Evolutionary conservation across 805 yeast species (phyloP), one percentile per base, ranked within the genome.

Genomic region (Schwanniomyces pseudopolymorphus): DNA sequence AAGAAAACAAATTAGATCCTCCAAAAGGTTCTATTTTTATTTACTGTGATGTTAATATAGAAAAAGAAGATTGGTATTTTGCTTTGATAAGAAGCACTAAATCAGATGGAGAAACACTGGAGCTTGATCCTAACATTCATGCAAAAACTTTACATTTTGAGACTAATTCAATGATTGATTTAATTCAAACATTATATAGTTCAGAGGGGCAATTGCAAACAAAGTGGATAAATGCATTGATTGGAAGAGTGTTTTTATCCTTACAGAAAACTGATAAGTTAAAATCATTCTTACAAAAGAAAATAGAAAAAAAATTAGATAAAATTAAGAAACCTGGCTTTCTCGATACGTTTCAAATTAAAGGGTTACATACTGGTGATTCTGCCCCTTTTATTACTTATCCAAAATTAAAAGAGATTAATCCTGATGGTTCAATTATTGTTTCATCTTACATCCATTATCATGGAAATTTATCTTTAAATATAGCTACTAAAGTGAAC

Each of bases 31-130:
- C 77, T 3, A 69, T 72, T 56, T 92, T 78, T 62, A 64, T 92
- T 3, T 88, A 89, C 63, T 79, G 85, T 38, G 96, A 89, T 54
- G 77, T 82, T 41, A 89, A 90, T 54, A 77, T 77, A 46, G 90
- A 85, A 40, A 92, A 92, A 58, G 99, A 94, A 64, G 96, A 92
- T 61, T 84, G 97, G 87, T 94, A 92, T 61, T 90, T 89, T 64
- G 83, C 88, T 0, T 70, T 94, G 45, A 74, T 92, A n/a, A 74
- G 84, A 46, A 95, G 95, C 0, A 79, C 92, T 0, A 86, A 85
- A 49, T 67, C 65, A 8, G 51, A 53, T 19, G 50, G 48, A 19
- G 46, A 48, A 20, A 43, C 45, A 5, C 45, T 41, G 8, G 17
- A 42, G 4, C 50, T 69, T 16, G 60, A 64, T 46, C 89, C 97